Evolutionary conservation across 2,329 filamentous ascomycete species (phyloP), one percentile per base, ranked within the genome.

Genomic region (Botryotinia globosa): DNA sequence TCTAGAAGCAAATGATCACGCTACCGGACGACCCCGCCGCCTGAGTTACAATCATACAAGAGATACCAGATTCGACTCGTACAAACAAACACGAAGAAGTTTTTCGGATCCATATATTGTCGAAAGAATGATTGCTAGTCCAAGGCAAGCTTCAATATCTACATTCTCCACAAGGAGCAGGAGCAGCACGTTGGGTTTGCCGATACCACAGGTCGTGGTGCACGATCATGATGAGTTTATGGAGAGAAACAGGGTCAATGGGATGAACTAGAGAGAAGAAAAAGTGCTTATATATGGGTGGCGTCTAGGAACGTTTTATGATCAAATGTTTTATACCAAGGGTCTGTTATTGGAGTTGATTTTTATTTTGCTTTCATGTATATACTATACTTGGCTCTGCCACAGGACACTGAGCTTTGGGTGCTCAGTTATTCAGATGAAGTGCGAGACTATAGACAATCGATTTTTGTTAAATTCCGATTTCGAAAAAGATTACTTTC

Each of bases 201-300:
- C 48, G 34, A 58, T 77, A 34, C 77, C 77, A 1, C 42, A 70
- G 44, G 74, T 79, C 6, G 37, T 71, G 51, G 73, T 78, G 7
- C 44, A 78, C 59, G 73, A 78, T 72, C 74, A 78, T 73, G 76
- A 77, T 73, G 73, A 69, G 1, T 74, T 66, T 71, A 74, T 77
- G 73, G 74, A 76, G 25, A 65, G 45, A 10, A 74, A 71, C 34
- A 71, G 56, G 44, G 74, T 32, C 42, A 18, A 14, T 44, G 34
- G 51, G 14, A 9, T 37, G 34, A 51, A 34, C 34, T 63, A 69
- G 29, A 39, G 32, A 39, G 22, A 22, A 16, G 25, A n/a, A 54
- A 67, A 72, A 34, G 29, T 37, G 25, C 8, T 44, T 39, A 39
- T 7, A n/a, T 14, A 29, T 65, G 58, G 56, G 61, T 29, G 70